Percentiles rank a stretch among this genome's conserved stretches.
phyloP scores from a whole-genome alignment of 140 eudicot species.

The Senecio squalidus region DNA sequence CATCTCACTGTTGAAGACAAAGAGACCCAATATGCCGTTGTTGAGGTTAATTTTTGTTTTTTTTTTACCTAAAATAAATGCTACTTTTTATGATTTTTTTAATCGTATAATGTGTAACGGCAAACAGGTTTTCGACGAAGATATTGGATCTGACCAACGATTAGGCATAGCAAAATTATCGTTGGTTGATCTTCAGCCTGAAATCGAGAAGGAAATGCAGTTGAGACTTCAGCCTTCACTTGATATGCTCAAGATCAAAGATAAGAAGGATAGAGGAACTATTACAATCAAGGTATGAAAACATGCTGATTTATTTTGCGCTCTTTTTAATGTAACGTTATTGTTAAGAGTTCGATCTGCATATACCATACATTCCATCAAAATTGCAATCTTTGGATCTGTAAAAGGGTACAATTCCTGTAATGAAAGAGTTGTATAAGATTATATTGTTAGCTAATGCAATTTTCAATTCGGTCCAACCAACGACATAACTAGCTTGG shows the following conservation, averaged over 20 bases:
- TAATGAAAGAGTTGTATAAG: too few relatives aligned
- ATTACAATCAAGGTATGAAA: slow-evolving; percentile 59
- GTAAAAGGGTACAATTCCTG: too few relatives aligned
- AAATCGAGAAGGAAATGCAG: slow-evolving; percentile 50
- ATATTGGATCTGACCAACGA: slow-evolving; percentile 81
- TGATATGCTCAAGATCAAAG: slow-evolving; percentile 81
- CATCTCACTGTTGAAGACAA: slow-evolving; percentile 84
- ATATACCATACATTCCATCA: not conserved
- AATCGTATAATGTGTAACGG: not conserved
- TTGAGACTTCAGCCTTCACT: slow-evolving; percentile 75
- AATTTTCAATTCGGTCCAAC: too few relatives aligned
- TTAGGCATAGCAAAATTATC: slow-evolving; percentile 67
- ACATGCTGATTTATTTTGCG: too few relatives aligned
- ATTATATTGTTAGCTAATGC: too few relatives aligned
- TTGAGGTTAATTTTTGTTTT: slow-evolving; percentile 59
- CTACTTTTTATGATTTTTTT: not conserved
- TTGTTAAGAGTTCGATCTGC: too few relatives aligned
- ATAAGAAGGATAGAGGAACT: slow-evolving; percentile 94
- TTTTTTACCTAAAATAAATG: not conserved
- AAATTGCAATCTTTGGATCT: not conserved
- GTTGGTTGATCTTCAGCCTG: slow-evolving; percentile 62
- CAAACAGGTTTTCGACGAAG: slow-evolving; percentile 80
- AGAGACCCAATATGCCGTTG: slow-evolving; percentile 67
- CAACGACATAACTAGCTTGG: not conserved
- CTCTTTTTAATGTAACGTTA: too few relatives aligned